These are phyloP conservation scores for Suillus bovinus DNA, from an alignment of 768 basidiomycete genomes.

Conservation along the genomic window DNA sequence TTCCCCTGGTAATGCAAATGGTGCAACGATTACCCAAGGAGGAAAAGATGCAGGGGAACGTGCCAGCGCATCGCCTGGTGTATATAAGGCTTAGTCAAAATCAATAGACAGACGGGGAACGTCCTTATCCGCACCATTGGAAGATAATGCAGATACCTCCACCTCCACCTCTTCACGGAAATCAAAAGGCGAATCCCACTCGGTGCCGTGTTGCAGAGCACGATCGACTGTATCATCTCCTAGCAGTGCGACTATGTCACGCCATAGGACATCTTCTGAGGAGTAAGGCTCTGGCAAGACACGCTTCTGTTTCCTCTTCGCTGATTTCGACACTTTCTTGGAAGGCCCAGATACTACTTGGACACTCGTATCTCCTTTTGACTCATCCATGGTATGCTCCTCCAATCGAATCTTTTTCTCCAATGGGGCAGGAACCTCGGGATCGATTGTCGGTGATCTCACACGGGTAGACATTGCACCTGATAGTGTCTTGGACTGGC, in stretches of 20 bases:
- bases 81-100: not conserved
- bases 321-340: constrained; percentile 8
- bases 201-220: constrained; percentile 46
- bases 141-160: constrained; percentile 61
- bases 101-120: not conserved
- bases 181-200: constrained; percentile 59
- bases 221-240: constrained; percentile 57
- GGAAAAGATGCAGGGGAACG: constrained; percentile 45
- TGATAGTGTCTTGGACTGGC: not conserved
- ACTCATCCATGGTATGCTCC: not conserved
- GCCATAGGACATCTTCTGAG: constrained; percentile 71
- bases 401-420: constrained; percentile 36
- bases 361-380: not conserved
- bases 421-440: constrained; percentile 17
- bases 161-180: constrained; percentile 66
- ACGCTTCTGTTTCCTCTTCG: constrained; percentile 12
- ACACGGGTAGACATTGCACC: constrained; percentile 12
- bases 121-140: constrained; percentile 47
- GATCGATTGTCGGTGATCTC: constrained; percentile 15
- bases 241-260: constrained; percentile 67
- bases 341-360: not conserved
- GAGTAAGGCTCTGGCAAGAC: constrained; percentile 55
- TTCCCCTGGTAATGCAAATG: constrained; percentile 86
- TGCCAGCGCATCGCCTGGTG: constrained; percentile 67
- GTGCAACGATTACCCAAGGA: constrained; percentile 82